Evolutionary conservation across 352 stramenopile species (phyloP), one percentile per base, ranked within the genome.

Genomic region (Stramenopiles sp.): DNA sequence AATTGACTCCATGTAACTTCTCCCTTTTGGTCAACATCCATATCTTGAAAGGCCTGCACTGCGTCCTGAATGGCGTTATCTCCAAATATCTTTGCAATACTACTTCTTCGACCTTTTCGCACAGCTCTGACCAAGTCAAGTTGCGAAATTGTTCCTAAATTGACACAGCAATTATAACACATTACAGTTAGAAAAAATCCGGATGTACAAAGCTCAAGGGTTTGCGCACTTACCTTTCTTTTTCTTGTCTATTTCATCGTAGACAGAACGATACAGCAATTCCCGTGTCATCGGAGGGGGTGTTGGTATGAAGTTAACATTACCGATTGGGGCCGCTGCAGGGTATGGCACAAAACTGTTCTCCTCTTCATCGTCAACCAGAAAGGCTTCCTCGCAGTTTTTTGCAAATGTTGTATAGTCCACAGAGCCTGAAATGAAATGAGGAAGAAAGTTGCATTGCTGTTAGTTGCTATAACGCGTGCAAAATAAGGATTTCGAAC

Each of bases 1-100:
- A 78, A 78, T 31, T 78, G 30, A 33, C 14, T 78, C 71, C 71
- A 78, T 33, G 71, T 33, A 33, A 78, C 71, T 78, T 78, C 71
- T 14, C 71, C 71, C 8, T 78, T 33, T 33, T 33, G 1, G 22
- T 78, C 71, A 8, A 78, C 71, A 33, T 78, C 71, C 71, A 78
- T 78, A 33, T 78, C 71, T 33, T 78, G 71, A 33, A 78, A 78
- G 4, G 71, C 71, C 14, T 31, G 30, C 8, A 78, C 71, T 78
- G 71, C 71, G 22, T 78, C 71, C 8, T 78, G 30, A 14, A 78
- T 31, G 4, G 71, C 71, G 22, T 78, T 78, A 14, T 78, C 71
- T 14, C 71, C 71, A 78, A 78, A 78, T 14, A 78, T 78, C 22
- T 78, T 78, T 14, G 71, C 71, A 31, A 78, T 33, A 31, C 30